Percentiles rank a stretch among this genome's conserved stretches.
Conservation (phyloP, 225 moss, liverwort and hornwort genomes). For the Physcomitrium patens region DNA sequence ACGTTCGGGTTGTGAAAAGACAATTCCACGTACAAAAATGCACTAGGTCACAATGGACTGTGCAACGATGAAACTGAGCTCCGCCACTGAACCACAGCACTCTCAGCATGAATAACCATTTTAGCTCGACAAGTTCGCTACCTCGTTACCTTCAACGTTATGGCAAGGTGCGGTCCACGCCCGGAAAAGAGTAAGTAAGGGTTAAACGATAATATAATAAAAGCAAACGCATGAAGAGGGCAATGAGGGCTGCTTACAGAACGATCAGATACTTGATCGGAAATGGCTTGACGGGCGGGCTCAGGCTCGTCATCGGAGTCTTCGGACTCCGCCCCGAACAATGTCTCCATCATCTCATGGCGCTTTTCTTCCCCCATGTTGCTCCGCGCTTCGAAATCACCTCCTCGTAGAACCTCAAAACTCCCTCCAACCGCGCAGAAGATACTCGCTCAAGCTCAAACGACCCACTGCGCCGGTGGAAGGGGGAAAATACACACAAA, state of each 20-base stretch:
- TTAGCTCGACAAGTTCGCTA: background rate
- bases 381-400: no score
- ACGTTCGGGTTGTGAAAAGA: background rate
- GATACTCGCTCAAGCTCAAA: no score
- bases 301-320: slow-evolving; percentile 95
- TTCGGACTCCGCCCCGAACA: slow-evolving; percentile 98
- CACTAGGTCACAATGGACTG: background rate
- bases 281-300: slow-evolving; percentile 53
- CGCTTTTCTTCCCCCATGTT: slow-evolving; percentile 98
- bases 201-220: background rate
- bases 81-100: background rate
- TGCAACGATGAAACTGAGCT: background rate
- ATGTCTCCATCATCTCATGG: slow-evolving; percentile 98
- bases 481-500: no score
- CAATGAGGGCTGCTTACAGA: slow-evolving; percentile 40
- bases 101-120: background rate
- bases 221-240: background rate
- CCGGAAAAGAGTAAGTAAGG: background rate
- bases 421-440: no score
- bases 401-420: no score
- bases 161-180: background rate
- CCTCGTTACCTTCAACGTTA: background rate
- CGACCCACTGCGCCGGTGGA: no score
- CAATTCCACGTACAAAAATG: background rate
- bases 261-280: slow-evolving; percentile 62